Evolutionary conservation across 306 rosid genomes (phyloP), one percentile per base, ranked within the genome.

Genomic region (Cyclanthera cordifolia): DNA sequence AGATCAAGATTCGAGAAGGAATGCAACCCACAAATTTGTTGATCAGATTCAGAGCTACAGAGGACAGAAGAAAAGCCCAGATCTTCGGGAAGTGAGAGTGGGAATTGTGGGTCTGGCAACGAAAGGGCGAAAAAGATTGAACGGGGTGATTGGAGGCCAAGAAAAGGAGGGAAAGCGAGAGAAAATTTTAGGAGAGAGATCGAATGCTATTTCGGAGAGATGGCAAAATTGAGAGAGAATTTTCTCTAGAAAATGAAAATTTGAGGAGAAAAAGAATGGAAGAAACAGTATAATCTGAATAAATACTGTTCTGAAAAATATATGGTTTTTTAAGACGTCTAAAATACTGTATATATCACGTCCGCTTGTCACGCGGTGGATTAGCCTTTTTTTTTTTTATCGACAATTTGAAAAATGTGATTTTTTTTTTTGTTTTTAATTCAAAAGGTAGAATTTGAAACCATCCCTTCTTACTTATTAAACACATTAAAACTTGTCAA

Each of bases 171-270:
- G 63, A 55, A 55, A 55, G 39, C 10, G 63, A 56, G 41, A 56
- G 20, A 55, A 55, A 55, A 24, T 16, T 24, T 28, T 24, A 25
- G 65, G 79, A 46, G 72, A 69, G 76, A 72, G 83, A 85, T 85
- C 78, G 84, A 77, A 24, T 75, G 73, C 84, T 79, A 75, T 59
- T 82, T 27, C 30, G 71, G 72, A 69, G 80, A 74, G 69, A 79
- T 27, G 30, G 74, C 2, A 27, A 27, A 27, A 20, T 27, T 27
- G 61, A 5, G 58, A 12, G 30, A 54, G 52, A n/a, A 20, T 49
- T 67, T 52, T 58, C 13, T 16, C 23, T 2, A 16, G 15, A 16
- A 23, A 52, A 24, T 53, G 28, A 6, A 67, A 23, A 48, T 24
- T 27, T 67, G 60, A 63, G 49, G 53, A 63, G 15, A 46, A 4